These are phyloP conservation scores for Cocos nucifera DNA, from an alignment of 176 grass and related monocot genomes.

Conservation along the genomic window DNA sequence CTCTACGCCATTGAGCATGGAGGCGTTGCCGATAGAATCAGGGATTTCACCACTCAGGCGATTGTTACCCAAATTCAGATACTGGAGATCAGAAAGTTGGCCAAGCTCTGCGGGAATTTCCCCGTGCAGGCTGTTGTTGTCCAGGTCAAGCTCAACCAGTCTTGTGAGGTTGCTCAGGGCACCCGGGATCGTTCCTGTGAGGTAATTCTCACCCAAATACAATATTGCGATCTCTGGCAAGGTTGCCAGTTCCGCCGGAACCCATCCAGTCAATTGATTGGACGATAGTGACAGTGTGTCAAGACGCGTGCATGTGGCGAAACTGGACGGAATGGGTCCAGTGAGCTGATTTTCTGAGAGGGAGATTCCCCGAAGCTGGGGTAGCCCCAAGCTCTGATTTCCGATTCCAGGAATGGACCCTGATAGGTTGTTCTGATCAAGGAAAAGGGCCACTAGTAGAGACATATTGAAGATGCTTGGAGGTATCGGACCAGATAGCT, in stretches of 20 bases:
- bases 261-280: conserved; percentile 18
- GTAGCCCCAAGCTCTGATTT: conserved; percentile 7
- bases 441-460: neutral
- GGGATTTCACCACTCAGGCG: too few species aligned
- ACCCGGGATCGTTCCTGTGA: conserved; percentile 9
- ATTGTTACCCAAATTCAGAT: too few species aligned
- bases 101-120: neutral
- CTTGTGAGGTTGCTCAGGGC: too few species aligned
- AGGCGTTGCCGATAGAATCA: too few species aligned
- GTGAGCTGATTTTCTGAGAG: conserved; percentile 12
- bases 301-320: conserved; percentile 5
- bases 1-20: too few species aligned
- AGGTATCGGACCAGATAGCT: conserved; percentile 13
- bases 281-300: conserved; percentile 8
- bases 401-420: neutral
- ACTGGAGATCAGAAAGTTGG: conserved; percentile 1
- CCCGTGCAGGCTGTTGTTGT: too few species aligned
- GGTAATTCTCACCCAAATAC: conserved; percentile 10
- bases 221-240: neutral
- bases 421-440: conserved; percentile 3
- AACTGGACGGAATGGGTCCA: conserved; percentile 8
- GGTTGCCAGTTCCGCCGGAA: conserved; percentile 5
- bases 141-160: too few species aligned
- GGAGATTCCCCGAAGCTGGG: conserved; percentile 3
- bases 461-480: conserved; percentile 17